Evolutionary conservation across 2,329 filamentous ascomycete species (phyloP).

Genomic region (Cladophialophora chaetospira): DNA sequence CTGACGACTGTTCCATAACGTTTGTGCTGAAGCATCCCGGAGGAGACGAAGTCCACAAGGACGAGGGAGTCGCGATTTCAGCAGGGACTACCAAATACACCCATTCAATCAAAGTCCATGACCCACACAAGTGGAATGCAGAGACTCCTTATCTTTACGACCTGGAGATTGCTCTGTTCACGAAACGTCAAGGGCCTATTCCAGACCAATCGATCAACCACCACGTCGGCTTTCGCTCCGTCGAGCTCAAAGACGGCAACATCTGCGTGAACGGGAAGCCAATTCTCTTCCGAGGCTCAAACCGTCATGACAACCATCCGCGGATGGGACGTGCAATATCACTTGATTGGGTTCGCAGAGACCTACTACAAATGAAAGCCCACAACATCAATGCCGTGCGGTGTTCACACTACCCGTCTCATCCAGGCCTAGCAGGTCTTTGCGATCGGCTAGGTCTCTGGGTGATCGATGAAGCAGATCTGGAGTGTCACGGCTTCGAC

Average conservation of each 20-base stretch:
- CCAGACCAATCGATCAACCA: conserved; percentile 45
- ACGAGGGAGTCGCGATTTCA: conserved; percentile 6
- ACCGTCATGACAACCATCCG: conserved; percentile 72
- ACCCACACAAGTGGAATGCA: conserved; percentile 69
- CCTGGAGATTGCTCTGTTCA: not conserved
- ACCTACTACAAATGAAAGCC: conserved; percentile 68
- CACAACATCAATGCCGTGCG: conserved; percentile 73
- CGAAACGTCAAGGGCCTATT: conserved; percentile 37
- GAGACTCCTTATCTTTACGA: conserved; percentile 48
- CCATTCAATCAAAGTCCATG: conserved; percentile 41
- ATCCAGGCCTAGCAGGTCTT: conserved; percentile 37
- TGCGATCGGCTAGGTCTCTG: conserved; percentile 42
- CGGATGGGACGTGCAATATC: conserved; percentile 64
- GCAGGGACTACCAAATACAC: conserved; percentile 1
- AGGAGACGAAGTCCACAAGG: not conserved
- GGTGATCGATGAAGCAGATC: conserved; percentile 43
- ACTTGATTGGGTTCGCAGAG: conserved; percentile 61
- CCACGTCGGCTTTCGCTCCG: conserved; percentile 63
- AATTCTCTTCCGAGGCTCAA: conserved; percentile 65
- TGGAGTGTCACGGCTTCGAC: conserved; percentile 42
- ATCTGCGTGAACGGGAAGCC: conserved; percentile 60
- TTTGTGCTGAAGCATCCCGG: conserved; percentile 3
- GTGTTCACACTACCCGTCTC: conserved; percentile 68
- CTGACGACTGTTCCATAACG: conserved; percentile 1
- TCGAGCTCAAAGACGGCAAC: conserved; percentile 59